These are phyloP conservation scores for Suillus discolor DNA, from an alignment of 768 basidiomycete genomes.

Conservation along the genomic window DNA sequence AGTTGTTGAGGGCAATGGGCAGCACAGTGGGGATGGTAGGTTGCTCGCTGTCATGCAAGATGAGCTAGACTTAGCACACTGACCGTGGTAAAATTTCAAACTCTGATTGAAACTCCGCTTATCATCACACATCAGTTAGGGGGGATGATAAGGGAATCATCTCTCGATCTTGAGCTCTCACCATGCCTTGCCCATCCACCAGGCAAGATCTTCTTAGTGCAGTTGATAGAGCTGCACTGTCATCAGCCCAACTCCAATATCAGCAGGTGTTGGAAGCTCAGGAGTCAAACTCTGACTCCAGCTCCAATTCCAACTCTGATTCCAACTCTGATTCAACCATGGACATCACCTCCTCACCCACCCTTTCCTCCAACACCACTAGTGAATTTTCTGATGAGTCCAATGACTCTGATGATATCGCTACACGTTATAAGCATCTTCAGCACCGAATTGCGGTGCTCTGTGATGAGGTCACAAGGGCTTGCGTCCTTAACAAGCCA, in stretches of 20 bases:
- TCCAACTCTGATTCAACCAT: not conserved
- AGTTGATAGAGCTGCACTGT: not conserved
- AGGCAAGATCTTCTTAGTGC: not conserved
- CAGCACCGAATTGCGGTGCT: not conserved
- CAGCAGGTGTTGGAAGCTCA: not conserved
- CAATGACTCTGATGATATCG: not conserved
- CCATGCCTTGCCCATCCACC: not conserved
- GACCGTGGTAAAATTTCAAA: too few species aligned
- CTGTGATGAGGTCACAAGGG: not conserved
- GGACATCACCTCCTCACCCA: not conserved
- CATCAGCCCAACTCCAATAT: not conserved
- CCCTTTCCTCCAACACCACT: not conserved
- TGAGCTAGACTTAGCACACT: too few species aligned
- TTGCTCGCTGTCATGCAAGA: too few species aligned
- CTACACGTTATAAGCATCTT: not conserved
- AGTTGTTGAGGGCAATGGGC: too few species aligned
- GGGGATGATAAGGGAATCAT: not conserved
- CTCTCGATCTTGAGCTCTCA: not conserved
- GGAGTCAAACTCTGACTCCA: not conserved
- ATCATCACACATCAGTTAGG: too few species aligned
- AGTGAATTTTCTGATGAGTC: constrained; percentile 1
- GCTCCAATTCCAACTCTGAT: not conserved
- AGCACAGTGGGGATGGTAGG: too few species aligned
- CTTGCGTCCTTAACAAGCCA: not conserved
- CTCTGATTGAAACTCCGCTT: too few species aligned